These are phyloP conservation scores for Artomyces pyxidatus DNA, from an alignment of 768 basidiomycete species.

Conservation along the genomic window DNA sequence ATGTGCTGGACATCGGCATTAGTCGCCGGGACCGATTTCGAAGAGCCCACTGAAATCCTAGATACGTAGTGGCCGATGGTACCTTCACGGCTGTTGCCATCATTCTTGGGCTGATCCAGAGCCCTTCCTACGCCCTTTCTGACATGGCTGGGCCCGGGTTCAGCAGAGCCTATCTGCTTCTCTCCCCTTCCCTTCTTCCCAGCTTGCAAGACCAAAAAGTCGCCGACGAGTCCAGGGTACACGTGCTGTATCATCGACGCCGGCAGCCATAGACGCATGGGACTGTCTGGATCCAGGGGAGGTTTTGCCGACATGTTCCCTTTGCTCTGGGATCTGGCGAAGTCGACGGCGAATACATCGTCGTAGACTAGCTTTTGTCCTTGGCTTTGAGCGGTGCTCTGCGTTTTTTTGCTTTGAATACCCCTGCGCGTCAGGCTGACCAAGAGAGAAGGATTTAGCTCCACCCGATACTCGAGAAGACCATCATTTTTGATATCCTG, in stretches of 20 bases:
- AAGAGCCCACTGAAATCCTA: background rate
- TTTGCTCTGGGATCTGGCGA: conserved; percentile 1
- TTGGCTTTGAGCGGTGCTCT: conserved; percentile 26
- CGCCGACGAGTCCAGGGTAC: conserved; percentile 53
- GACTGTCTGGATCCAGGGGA: conserved; percentile 41
- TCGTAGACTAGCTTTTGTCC: conserved; percentile 45
- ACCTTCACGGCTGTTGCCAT: background rate
- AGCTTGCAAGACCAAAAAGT: conserved; percentile 43
- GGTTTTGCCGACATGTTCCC: conserved; percentile 19
- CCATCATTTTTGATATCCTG: conserved; percentile 61
- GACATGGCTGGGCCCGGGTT: too few relatives aligned
- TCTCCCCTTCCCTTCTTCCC: conserved; percentile 27
- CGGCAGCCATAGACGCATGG: conserved; percentile 70
- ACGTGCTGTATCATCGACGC: conserved; percentile 68
- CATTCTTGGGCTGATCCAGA: background rate
- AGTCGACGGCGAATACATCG: conserved; percentile 39
- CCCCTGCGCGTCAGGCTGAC: conserved; percentile 58
- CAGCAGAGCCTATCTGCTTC: background rate
- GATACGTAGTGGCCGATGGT: background rate
- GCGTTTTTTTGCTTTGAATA: conserved; percentile 48
- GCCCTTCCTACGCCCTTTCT: background rate
- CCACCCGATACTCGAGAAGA: conserved; percentile 69
- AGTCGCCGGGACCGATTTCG: too few relatives aligned
- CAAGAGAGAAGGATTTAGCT: conserved; percentile 57
- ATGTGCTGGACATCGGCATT: too few relatives aligned